Conservation (phyloP, 2,329 filamentous ascomycete genomes). For the Cladosporium oxysporum region DNA sequence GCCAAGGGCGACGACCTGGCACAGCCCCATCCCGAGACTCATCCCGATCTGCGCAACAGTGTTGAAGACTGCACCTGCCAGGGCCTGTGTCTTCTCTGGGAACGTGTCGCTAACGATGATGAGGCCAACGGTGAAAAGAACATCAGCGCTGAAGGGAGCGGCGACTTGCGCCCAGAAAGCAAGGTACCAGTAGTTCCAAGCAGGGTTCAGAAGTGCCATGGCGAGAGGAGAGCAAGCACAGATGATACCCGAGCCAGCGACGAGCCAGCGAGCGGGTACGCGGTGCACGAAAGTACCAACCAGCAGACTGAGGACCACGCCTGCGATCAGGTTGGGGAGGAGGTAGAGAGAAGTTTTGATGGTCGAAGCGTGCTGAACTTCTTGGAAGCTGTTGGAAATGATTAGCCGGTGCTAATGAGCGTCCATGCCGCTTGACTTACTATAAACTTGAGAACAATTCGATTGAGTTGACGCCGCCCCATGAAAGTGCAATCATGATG, state of each 20-base stretch:
- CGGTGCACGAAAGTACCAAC: conserved; percentile 38
- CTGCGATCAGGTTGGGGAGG: conserved; percentile 44
- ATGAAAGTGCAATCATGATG: conserved; percentile 42
- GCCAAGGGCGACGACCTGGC: conserved; percentile 13
- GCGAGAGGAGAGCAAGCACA: conserved; percentile 18
- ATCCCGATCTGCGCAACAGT: conserved; percentile 47
- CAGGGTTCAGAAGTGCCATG: conserved; percentile 19
- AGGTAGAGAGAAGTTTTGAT: conserved; percentile 40
- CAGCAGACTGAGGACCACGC: conserved; percentile 45
- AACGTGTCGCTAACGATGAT: conserved; percentile 27
- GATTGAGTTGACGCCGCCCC: conserved; percentile 41
- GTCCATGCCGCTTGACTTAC: neutral
- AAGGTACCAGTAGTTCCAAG: conserved; percentile 20
- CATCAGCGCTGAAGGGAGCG: conserved; percentile 21
- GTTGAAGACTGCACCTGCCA: conserved; percentile 51
- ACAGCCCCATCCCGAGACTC: conserved; percentile 38
- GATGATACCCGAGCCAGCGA: conserved; percentile 25
- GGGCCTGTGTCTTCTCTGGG: conserved; percentile 43
- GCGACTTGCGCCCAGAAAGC: conserved; percentile 17
- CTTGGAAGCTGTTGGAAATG: conserved; percentile 41
- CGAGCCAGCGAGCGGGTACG: conserved; percentile 30
- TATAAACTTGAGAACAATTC: conserved; percentile 16
- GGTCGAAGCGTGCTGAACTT: conserved; percentile 39
- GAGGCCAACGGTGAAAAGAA: conserved; percentile 8
- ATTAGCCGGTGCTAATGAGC: neutral